Conservation (phyloP, 2,329 filamentous ascomycete genomes). For the Stachybotrys chartarum region DNA sequence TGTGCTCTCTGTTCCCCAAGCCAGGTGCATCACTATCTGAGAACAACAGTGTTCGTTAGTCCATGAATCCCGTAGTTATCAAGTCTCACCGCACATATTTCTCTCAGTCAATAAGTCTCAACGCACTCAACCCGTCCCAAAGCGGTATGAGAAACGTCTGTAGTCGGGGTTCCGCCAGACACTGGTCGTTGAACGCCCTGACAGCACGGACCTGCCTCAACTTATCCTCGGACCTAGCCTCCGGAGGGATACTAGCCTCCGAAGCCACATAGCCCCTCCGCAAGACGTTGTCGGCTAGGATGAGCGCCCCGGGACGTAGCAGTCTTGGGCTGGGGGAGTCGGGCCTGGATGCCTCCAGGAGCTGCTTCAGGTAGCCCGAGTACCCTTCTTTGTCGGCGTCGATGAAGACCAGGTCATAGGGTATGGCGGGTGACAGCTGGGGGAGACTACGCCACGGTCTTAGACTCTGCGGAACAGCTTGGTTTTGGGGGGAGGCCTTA, state of each 20-base stretch:
- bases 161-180: constrained; percentile 24
- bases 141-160: constrained; percentile 33
- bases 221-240: constrained; percentile 10
- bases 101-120: constrained; percentile 28
- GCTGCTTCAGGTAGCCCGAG: constrained; percentile 35
- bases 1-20: too few species aligned
- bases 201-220: constrained; percentile 17
- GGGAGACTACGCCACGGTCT: constrained; percentile 20
- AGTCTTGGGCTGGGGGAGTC: constrained; percentile 26
- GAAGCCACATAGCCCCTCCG: constrained; percentile 40
- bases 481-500: constrained; percentile 18
- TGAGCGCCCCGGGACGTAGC: constrained; percentile 39
- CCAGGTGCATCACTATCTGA: too few species aligned
- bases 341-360: constrained; percentile 35
- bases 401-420: constrained; percentile 48
- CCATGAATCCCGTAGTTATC: too few species aligned
- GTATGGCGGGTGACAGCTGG: constrained; percentile 21
- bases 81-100: not conserved
- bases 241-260: constrained; percentile 12
- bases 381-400: constrained; percentile 49
- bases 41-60: too few species aligned
- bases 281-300: constrained; percentile 49
- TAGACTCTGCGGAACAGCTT: not conserved
- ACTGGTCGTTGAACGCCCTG: constrained; percentile 26
- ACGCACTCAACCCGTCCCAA: constrained; percentile 34